Evolutionary conservation across 495 filamentous ascomycete genomes (phyloP), one percentile per base, ranked within the genome.

Genomic region (Wilcoxina mikolae): DNA sequence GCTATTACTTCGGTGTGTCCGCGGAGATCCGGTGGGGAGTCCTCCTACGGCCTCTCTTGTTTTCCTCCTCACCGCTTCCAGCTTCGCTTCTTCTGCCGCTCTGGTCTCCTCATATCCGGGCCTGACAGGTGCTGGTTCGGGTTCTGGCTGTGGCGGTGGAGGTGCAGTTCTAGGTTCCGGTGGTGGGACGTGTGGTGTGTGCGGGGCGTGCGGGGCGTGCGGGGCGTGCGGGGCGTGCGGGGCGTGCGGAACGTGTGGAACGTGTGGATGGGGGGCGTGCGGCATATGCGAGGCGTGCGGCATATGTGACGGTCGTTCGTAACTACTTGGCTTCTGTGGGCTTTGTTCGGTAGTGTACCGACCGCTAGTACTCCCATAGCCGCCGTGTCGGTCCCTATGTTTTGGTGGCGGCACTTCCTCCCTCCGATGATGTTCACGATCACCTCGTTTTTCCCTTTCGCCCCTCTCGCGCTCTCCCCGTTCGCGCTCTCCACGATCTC

Each of bases 61-160:
- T 46, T 24, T 63, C 22, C 35, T 33, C 20, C 54, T 54, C 15
- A 64, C 15, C 17, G 39, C 60, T 17, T 54, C 61, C 42, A 64
- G 41, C 31, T 60, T 64, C 28, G 46, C 47, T 17, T 64, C 35
- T 28, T 64, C 61, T 7, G 60, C 61, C 24, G 49, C 48, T 20
- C 54, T 62, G 20, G 55, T 53, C 41, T 62, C 60, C 18, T 39
- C 18, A n/a, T 62, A 62, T 4, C 60, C 60, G 10, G 59, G 59
- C 25, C 60, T 59, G 12, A 62, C 56, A 15, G 61, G 60, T 17
- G 48, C 17, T 20, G 22, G n/a, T 1, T 29, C 4, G 1, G 54
- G 10, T 17, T 46, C 20, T 10, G 57, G 52, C 12, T 43, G 25
- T 5, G 53, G 41, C 4, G 56, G 31, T 3, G 57, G 58, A 10